Evolutionary conservation across 805 yeast genomes (phyloP), one percentile per base, ranked within the genome.

Genomic region (Pichia californica): DNA sequence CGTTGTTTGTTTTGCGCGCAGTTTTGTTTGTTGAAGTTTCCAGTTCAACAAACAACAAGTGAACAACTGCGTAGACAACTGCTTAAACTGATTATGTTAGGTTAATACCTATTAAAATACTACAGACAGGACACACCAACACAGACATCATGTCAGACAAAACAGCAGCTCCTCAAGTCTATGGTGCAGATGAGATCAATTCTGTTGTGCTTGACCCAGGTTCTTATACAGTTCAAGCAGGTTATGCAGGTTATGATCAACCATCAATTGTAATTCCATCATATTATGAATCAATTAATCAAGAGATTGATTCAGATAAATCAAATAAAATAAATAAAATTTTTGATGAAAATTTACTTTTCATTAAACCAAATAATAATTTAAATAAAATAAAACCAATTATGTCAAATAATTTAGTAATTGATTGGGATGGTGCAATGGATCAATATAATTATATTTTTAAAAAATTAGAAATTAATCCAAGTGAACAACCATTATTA

Each of bases 181-280:
- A 73, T 50, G 80, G 79, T 23, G 80, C 78, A 18, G 93, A 91
- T 65, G 99, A 91, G 61, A 82, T 93, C 50, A 79, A 88, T 50
- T 95, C 98, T 23, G 73, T 93, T 3, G 95, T 91, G 28, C 70
- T 91, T 21, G 98, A 93, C 57, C 89, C 95, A 2, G 98, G 98
- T 29, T 82, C 96, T 10, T 78, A 72, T 48, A 68, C 78, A 47
- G 88, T 96, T 7, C 78, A 91, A 42, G 78, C 83, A 16, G 99
- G 99, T 1, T 88, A 77, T 62, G 89, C 97, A 3, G 98, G 98
- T 10, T 91, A 88, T 45, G 96, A 89, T 58, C 73, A 77, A 42
- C 99, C 99, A 11, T 76, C 81, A 50, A 67, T 80, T 4, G 76
- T 84, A 20, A 61, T 81, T 11, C 93, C 96, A 3, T 84, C 96